Base-by-base conservation (phyloP, 176 grass and related monocot species). In the Zoysia japonica region DNA sequence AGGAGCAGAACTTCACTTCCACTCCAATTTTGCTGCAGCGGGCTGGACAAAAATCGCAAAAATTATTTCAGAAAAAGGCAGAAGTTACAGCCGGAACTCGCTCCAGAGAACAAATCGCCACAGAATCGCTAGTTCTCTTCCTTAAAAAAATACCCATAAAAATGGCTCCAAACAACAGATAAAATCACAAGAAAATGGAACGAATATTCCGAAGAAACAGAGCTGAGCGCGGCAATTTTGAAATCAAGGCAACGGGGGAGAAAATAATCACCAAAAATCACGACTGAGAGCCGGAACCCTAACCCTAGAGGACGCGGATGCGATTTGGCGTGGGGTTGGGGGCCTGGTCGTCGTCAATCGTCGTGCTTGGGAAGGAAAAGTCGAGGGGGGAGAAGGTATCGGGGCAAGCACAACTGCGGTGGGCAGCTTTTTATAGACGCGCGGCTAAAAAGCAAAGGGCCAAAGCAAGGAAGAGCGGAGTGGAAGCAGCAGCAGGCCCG, bases 401-500 rank as follows among this genome's bases (percentile, higher is more conserved):
- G 11, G 82, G 77, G 70, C 47, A 45, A 67, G 77, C 87, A 72
- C 36, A 71, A 57, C 70, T 42, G 76, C 17, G 76, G 77, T 76
- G 87, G 77, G 59, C 82, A 85, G 67, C 73, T 3, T 85, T 89
- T 89, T 89, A 85, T 81, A 85, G 67, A 72, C 9, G 87, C 62
- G 41, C 38, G 48, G 47, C 42, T 65, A 69, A 79, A 71, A 81
- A 79, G 65, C 77, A 68, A 80, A 83, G 28, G 28, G 67, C 59
- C 67, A 65, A 39, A 59, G 76, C 20, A 42, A 10, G 62, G n/a
- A 78, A 49, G 39, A 54, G 65, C 38, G 42, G 12, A 71, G 85
- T 66, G 82, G 82, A 65, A 71, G 77, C 72, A 35, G 64, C 39
- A 13, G 11, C 11, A 65, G 72, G 72, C 67, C 19, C 53, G 64